Evolutionary conservation across 805 yeast genomes (phyloP).

Genomic region (Ogataea degrootiae): DNA sequence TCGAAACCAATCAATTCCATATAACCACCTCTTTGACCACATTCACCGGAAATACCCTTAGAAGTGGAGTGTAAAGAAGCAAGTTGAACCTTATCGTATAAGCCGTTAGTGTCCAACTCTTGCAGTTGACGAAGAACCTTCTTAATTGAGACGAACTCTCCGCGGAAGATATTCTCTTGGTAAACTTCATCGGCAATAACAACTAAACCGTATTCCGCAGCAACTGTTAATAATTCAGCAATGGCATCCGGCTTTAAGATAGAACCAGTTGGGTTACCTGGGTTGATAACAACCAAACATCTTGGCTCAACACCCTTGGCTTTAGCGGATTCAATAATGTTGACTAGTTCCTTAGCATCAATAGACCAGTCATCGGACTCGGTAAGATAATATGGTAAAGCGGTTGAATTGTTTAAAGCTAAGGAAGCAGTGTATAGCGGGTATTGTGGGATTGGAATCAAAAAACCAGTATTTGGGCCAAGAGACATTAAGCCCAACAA

Average conservation of each 20-base stretch:
- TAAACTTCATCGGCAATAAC: constrained; percentile 97
- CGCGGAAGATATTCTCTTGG: constrained; percentile 84
- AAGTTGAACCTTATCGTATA: constrained; percentile 69
- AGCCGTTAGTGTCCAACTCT: constrained; percentile 42
- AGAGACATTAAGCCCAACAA: constrained; percentile 65
- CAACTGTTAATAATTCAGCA: constrained; percentile 65
- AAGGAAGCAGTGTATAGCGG: constrained; percentile 96
- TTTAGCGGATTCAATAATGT: constrained; percentile 43
- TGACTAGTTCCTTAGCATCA: constrained; percentile 58
- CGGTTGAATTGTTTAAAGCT: constrained; percentile 74
- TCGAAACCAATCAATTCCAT: constrained; percentile 88
- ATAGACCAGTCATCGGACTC: constrained; percentile 85
- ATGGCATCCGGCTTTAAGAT: constrained; percentile 64
- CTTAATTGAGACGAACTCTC: constrained; percentile 80
- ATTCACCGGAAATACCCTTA: constrained; percentile 96
- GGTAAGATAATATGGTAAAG: constrained; percentile 81
- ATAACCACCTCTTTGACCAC: constrained; percentile 99
- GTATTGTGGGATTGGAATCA: constrained; percentile 97
- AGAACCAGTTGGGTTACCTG: constrained; percentile 98
- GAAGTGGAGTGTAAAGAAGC: constrained; percentile 97
- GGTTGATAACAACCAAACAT: constrained; percentile 89
- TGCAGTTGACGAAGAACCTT: constrained; percentile 68
- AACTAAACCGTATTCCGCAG: constrained; percentile 80
- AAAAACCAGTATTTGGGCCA: constrained; percentile 67
- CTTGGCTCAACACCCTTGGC: constrained; percentile 58